These are phyloP conservation scores for Ceratocystis colombiana DNA, from an alignment of 2,329 filamentous ascomycete genomes.

Conservation along the genomic window DNA sequence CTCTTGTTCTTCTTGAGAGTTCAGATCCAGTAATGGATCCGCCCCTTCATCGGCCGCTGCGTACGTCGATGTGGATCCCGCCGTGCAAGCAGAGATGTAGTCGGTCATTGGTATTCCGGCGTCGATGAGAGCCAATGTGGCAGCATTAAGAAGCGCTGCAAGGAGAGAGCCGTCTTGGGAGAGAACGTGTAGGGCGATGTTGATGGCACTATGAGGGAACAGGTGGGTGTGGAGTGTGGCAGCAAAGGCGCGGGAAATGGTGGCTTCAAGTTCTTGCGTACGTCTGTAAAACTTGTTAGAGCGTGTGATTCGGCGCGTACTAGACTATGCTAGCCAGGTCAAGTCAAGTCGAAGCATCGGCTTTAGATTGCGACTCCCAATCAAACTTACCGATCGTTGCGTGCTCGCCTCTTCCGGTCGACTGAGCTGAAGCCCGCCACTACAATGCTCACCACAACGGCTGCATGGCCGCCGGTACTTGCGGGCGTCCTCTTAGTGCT, in stretches of 20 bases:
- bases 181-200: slow-evolving; percentile 74
- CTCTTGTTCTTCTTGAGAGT: slow-evolving; percentile 72
- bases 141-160: slow-evolving; percentile 80
- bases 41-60: slow-evolving; percentile 55
- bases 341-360: too few relatives aligned
- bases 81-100: slow-evolving; percentile 80
- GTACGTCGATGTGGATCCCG: slow-evolving; percentile 64
- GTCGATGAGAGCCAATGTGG: slow-evolving; percentile 83
- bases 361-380: too few relatives aligned
- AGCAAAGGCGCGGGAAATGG: slow-evolving; percentile 66
- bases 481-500: slow-evolving; percentile 27
- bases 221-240: slow-evolving; percentile 73
- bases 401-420: slow-evolving; percentile 66
- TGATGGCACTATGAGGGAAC: slow-evolving; percentile 79
- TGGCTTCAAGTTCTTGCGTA: slow-evolving; percentile 68
- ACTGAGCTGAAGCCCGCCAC: slow-evolving; percentile 81
- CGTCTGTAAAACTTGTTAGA: slow-evolving; percentile 44
- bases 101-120: slow-evolving; percentile 93
- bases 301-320: background rate
- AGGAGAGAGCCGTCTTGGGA: slow-evolving; percentile 84
- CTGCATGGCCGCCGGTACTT: slow-evolving; percentile 36
- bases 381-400: slow-evolving; percentile 62
- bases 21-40: slow-evolving; percentile 72
- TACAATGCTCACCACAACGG: slow-evolving; percentile 70
- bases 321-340: too few relatives aligned